Percentiles rank a stretch among this genome's conserved stretches.
Conservation (phyloP, 805 yeast genomes). For the Wickerhamiella qilinensis region DNA sequence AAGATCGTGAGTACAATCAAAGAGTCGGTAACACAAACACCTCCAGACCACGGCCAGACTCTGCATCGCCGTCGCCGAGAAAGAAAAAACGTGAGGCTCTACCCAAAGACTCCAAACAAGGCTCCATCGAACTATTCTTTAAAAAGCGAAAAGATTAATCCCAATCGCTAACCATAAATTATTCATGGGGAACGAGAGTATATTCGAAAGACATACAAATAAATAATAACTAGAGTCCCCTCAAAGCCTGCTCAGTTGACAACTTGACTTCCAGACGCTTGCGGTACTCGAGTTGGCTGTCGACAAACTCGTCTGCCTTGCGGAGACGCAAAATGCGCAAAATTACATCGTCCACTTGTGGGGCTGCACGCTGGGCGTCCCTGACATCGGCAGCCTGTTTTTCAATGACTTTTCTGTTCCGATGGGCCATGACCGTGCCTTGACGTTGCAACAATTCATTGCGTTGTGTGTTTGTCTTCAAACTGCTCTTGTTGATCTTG, state of each 20-base stretch:
- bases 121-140: not conserved
- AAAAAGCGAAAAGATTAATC: not conserved
- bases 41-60: too few species aligned
- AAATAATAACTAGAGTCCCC: conserved; percentile 2
- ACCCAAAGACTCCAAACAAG: not conserved
- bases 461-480: conserved; percentile 28
- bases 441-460: conserved; percentile 38
- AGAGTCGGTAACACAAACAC: too few species aligned
- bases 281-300: conserved; percentile 42
- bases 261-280: conserved; percentile 40
- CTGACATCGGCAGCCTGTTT: conserved; percentile 30
- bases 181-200: too few species aligned
- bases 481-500: conserved; percentile 35
- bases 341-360: conserved; percentile 46
- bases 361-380: conserved; percentile 31
- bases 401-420: conserved; percentile 41
- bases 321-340: conserved; percentile 55
- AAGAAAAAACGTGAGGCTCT: too few species aligned
- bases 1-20: too few species aligned
- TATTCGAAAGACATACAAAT: conserved; percentile 1
- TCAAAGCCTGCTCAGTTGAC: conserved; percentile 31
- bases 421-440: conserved; percentile 56
- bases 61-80: too few species aligned
- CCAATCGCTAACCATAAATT: too few species aligned
- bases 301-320: conserved; percentile 44